Percentiles rank a stretch among this genome's conserved stretches.
These are phyloP conservation scores for Tolypocladium pustulatum DNA, from an alignment of 2,329 filamentous ascomycete genomes.

Conservation along the genomic window DNA sequence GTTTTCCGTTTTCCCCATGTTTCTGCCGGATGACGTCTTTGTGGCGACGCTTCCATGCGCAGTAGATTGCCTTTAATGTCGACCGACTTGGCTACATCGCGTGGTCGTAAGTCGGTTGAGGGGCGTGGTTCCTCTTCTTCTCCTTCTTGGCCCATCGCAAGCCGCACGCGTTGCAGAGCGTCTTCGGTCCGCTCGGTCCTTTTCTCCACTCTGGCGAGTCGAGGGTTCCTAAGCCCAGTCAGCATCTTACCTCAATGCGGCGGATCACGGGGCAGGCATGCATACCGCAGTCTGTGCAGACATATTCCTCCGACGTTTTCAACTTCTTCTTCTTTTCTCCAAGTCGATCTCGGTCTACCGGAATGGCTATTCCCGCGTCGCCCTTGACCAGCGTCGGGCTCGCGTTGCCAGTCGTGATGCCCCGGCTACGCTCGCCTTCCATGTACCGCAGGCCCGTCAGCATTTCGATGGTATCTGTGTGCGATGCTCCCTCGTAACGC, in stretches of 20 bases:
- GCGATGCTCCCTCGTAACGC: conserved; percentile 63
- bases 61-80: neutral
- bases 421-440: conserved; percentile 78
- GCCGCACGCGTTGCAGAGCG: conserved; percentile 90
- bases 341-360: conserved; percentile 64
- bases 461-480: conserved; percentile 86
- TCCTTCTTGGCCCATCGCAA: conserved; percentile 69
- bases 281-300: conserved; percentile 85
- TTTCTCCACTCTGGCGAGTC: conserved; percentile 96
- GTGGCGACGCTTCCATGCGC: neutral
- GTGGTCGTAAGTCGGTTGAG: conserved; percentile 13
- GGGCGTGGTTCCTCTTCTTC: conserved; percentile 47
- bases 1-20: neutral
- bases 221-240: conserved; percentile 48
- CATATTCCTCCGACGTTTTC: conserved; percentile 78
- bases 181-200: conserved; percentile 85
- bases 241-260: neutral
- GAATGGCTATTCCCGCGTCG: conserved; percentile 77
- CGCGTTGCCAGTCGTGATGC: conserved; percentile 76
- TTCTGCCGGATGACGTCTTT: neutral
- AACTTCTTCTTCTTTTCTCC: conserved; percentile 82
- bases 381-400: conserved; percentile 75
- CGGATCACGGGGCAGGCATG: conserved; percentile 5
- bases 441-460: conserved; percentile 80
- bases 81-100: conserved; percentile 7